Base-by-base conservation (phyloP, 768 basidiomycete genomes). In the Kwoniella pini region DNA sequence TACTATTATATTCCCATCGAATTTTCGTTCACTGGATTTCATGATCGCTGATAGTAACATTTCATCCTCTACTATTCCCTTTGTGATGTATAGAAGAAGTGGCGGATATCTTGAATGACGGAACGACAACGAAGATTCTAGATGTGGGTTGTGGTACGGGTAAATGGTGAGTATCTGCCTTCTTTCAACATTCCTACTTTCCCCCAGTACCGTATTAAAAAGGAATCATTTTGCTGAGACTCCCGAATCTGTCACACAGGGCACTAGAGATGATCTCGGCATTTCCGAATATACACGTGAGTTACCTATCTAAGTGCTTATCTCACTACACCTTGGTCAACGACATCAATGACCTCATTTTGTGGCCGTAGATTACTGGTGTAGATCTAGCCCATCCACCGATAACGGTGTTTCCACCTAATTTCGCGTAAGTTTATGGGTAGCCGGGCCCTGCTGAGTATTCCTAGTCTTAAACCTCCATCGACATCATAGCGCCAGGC, bases 91-190 rank as follows among this genome's bases (percentile, higher is more conserved):
- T 40, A 58, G 57, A 43, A 50, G 62, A 57, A 33, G 50, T 63
- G 49, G 21, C 26, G 30, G 3, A 24, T 12, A 11, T 54, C 33
- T 38, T 63, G 15, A 43, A 22, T 13, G 50, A 45, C 28, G 51
- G 54, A 15, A 31, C 17, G 13, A n/a, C 26, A 10, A n/a, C 38
- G 21, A 44, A 39, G 6, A 48, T 63, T 12, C 42, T 63, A 15
- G 62, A 63, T 50, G 50, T 63, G 1, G 62, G 62, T 22, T 63
- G 62, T 40, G 62, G 57, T 19, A 63, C 62, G 15, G 62, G 62
- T 26, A 44, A 17, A 31, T 63, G 62, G 62, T 58, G 30, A 40
- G 62, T 44, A 3, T 50, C 9, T 9, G 12, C 21, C n/a, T 6
- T 48, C 21, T 21, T 27, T n/a, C 12, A 6, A n/a, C n/a, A n/a